Evolutionary conservation across 2,329 filamentous ascomycete species (phyloP).

Genomic region (Sporothrix pseudoabietina): DNA sequence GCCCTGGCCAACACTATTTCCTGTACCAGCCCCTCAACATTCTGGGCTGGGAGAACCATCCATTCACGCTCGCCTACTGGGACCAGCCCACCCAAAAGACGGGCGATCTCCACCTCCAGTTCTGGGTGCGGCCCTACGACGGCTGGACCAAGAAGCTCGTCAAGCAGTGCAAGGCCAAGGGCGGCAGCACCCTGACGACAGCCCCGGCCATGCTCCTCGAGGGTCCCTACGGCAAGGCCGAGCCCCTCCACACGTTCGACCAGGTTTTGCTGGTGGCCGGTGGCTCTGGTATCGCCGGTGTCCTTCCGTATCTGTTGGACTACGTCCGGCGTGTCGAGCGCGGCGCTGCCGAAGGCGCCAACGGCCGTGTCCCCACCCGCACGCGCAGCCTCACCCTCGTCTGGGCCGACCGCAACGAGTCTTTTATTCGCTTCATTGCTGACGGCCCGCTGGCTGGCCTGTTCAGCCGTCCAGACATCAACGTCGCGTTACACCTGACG

Average conservation of each 20-base stretch:
- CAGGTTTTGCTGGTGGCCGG: conserved; percentile 34
- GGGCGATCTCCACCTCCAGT: conserved; percentile 28
- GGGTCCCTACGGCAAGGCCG: conserved; percentile 35
- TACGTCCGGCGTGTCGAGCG: conserved; percentile 30
- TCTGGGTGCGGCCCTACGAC: conserved; percentile 33
- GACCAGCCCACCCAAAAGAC: background rate
- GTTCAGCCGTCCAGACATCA: conserved; percentile 29
- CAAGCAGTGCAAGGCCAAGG: conserved; percentile 29
- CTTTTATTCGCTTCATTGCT: conserved; percentile 26
- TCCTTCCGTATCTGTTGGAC: conserved; percentile 33
- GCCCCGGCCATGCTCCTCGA: conserved; percentile 32
- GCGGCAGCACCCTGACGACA: conserved; percentile 14
- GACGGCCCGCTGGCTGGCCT: conserved; percentile 18
- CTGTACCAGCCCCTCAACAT: conserved; percentile 47
- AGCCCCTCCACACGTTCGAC: conserved; percentile 33
- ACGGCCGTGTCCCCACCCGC: conserved; percentile 28
- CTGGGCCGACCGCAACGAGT: conserved; percentile 33
- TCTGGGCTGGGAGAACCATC: conserved; percentile 53
- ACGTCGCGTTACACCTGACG: conserved; percentile 25
- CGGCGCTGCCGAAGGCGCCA: background rate
- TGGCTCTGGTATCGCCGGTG: conserved; percentile 34
- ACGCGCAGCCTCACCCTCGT: conserved; percentile 32
- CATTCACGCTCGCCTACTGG: conserved; percentile 49
- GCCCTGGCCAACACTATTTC: conserved; percentile 51
- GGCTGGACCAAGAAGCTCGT: conserved; percentile 35